phyloP scores from a whole-genome alignment of 192 early-diverging fungal genomes.

The Mortierella alpina region DNA sequence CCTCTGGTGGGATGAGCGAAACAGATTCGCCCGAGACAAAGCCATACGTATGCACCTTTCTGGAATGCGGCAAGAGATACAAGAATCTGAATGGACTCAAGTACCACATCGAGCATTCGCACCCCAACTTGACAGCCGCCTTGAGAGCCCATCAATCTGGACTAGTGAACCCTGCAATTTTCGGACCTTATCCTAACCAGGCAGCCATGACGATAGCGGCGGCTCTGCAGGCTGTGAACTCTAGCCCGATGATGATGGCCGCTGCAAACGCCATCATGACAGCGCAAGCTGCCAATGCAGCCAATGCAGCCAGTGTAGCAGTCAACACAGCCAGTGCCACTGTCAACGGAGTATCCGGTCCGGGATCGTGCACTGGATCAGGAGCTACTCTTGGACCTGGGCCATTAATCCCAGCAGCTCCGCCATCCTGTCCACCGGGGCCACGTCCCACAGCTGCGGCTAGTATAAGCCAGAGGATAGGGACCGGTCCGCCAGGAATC shows the following conservation, averaged over 20 bases:
- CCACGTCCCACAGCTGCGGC: no score
- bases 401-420: no score
- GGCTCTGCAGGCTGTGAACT: constrained; percentile 14
- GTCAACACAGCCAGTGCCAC: neutral
- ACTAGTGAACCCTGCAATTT: constrained; percentile 11
- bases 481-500: neutral
- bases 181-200: constrained; percentile 24
- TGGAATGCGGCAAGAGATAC: constrained; percentile 72
- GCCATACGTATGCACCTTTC: constrained; percentile 77
- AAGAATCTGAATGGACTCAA: constrained; percentile 84
- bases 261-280: constrained; percentile 25
- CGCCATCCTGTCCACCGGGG: no score
- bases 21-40: constrained; percentile 32
- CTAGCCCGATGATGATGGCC: constrained; percentile 36
- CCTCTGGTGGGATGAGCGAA: constrained; percentile 32
- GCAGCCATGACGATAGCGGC: constrained; percentile 14
- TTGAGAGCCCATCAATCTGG: constrained; percentile 21
- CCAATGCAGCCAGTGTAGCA: neutral
- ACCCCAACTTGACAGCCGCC: constrained; percentile 26
- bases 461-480: no score
- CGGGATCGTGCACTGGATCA: neutral
- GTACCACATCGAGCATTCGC: constrained; percentile 76
- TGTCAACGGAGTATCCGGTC: neutral
- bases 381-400: no score
- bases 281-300: constrained; percentile 8